Percentiles rank a stretch among this genome's conserved stretches.
Evolutionary conservation across 208 protist genomes (phyloP).

Genomic region (Trypanosoma caninum): DNA sequence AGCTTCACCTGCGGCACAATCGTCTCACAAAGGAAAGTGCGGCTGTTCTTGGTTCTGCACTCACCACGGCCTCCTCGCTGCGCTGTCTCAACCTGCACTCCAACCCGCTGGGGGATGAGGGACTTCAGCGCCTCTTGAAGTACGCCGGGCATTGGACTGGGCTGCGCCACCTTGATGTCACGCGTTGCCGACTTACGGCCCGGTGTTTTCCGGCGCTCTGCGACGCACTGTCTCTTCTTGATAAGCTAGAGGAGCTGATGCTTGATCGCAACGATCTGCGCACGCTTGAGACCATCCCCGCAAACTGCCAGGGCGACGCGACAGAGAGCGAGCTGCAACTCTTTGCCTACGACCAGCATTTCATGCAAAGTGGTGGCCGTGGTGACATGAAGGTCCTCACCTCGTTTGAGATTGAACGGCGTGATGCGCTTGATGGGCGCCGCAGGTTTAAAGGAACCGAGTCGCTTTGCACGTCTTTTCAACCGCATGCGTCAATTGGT

Average conservation of each 20-base stretch:
- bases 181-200: conserved; percentile 66
- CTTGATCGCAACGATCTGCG: conserved; percentile 70
- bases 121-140: conserved; percentile 25
- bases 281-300: neutral
- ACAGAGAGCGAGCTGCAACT: conserved; percentile 26
- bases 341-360: conserved; percentile 63
- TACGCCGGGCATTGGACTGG: conserved; percentile 43
- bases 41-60: conserved; percentile 29
- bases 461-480: neutral
- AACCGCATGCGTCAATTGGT: neutral
- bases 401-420: conserved; percentile 71
- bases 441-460: conserved; percentile 46
- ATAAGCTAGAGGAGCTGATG: conserved; percentile 36
- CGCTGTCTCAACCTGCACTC: conserved; percentile 42
- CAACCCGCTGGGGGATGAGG: conserved; percentile 59
- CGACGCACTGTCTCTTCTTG: conserved; percentile 27
- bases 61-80: conserved; percentile 33
- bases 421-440: conserved; percentile 54
- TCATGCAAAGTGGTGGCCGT: conserved; percentile 30
- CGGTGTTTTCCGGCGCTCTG: conserved; percentile 29
- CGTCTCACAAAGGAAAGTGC: conserved; percentile 30
- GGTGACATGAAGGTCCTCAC: conserved; percentile 54
- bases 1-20: conserved; percentile 62
- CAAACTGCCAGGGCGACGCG: neutral
- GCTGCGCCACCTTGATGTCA: conserved; percentile 54